phyloP scores from a whole-genome alignment of 1,139 yeast genomes.

The Protomyces inundatus region DNA sequence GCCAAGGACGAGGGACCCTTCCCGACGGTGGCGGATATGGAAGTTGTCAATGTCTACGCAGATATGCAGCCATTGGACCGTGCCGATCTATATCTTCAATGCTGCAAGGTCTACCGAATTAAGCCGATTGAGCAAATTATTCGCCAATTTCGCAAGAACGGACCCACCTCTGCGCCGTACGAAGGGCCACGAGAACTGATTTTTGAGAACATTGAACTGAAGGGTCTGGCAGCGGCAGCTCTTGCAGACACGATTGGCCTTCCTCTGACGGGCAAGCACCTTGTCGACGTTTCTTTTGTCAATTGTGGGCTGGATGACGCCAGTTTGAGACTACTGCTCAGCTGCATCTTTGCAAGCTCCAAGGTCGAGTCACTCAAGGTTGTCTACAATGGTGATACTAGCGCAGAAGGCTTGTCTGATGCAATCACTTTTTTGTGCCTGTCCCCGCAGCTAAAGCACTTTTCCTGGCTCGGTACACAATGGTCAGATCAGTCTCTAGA shows the following conservation, averaged over 20 bases:
- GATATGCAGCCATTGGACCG: slow-evolving; percentile 14
- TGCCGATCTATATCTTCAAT: slow-evolving; percentile 17
- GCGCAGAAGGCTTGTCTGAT: slow-evolving; percentile 2
- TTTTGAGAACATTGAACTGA: slow-evolving; percentile 5
- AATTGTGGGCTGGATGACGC: slow-evolving; percentile 12
- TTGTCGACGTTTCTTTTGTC: slow-evolving; percentile 10
- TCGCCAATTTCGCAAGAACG: slow-evolving; percentile 2
- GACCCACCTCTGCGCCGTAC: slow-evolving; percentile 4
- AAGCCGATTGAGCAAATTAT: slow-evolving; percentile 6
- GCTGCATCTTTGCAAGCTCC: slow-evolving; percentile 11
- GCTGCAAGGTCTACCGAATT: slow-evolving; percentile 11
- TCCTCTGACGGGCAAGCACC: slow-evolving; percentile 20
- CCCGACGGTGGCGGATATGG: slow-evolving; percentile 19
- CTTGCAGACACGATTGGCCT: slow-evolving; percentile 21
- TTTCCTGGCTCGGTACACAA: slow-evolving; percentile 6
- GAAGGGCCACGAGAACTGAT: slow-evolving; percentile 15
- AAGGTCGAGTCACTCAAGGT: slow-evolving; percentile 5
- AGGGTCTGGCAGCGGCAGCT: slow-evolving; percentile 1
- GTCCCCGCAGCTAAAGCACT: slow-evolving; percentile 14
- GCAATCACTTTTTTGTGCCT: slow-evolving; percentile 11
- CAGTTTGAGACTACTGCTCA: slow-evolving; percentile 7
- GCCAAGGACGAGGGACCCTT: background rate
- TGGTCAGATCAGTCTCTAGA: background rate
- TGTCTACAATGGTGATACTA: background rate
- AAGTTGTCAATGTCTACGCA: slow-evolving; percentile 12